These are phyloP conservation scores for Colletotrichum tamarilloi DNA, from an alignment of 2,329 filamentous ascomycete species.

Conservation along the genomic window DNA sequence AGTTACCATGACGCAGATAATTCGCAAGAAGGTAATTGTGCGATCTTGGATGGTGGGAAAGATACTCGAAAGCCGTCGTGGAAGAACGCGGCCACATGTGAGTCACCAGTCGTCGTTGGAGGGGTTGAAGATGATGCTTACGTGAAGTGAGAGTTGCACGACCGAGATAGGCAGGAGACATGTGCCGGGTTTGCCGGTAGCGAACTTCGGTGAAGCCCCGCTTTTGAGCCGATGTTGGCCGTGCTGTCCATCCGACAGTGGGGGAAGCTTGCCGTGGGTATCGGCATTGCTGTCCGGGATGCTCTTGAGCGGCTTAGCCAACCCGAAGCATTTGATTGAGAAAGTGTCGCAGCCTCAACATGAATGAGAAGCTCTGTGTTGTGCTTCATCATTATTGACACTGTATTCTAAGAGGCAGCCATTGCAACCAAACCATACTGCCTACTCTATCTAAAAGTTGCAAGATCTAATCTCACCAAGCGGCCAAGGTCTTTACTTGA, in stretches of 20 bases:
- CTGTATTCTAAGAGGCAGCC: no score
- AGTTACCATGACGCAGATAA: slow-evolving; percentile 37
- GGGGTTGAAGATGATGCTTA: neutral
- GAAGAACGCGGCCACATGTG: neutral
- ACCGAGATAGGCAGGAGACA: neutral
- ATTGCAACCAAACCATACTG: no score
- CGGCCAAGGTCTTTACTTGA: no score
- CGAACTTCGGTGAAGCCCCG: neutral
- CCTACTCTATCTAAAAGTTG: no score
- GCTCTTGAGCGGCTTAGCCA: no score
- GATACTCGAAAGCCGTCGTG: neutral
- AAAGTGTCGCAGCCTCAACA: no score
- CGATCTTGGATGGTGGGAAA: neutral
- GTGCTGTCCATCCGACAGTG: neutral
- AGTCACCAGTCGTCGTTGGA: neutral
- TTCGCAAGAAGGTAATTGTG: no score
- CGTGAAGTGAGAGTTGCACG: neutral
- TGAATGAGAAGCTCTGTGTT: no score
- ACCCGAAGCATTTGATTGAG: no score
- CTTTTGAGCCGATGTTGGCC: neutral
- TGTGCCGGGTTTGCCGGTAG: neutral
- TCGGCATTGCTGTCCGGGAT: neutral
- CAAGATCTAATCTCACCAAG: no score
- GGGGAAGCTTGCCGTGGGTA: neutral
- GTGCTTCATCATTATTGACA: no score